phyloP scores from a whole-genome alignment of 1,284 basidiomycete genomes.

The Apiotrichum laibachii region DNA sequence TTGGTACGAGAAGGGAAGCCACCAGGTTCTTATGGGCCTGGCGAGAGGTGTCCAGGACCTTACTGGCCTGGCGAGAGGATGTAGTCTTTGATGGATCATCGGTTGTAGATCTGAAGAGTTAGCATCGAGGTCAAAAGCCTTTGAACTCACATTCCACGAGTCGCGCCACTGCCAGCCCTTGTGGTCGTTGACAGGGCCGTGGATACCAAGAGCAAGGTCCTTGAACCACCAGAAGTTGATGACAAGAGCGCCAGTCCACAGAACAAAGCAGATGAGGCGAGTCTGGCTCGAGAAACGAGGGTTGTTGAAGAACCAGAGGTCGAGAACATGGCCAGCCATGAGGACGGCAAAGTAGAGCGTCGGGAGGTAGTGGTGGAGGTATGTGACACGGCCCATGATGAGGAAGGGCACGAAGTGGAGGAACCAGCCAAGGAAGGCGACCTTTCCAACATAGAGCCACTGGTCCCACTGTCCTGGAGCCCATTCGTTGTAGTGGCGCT shows the following conservation, averaged over 20 bases:
- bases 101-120: slow-evolving; percentile 29
- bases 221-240: slow-evolving; percentile 91
- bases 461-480: slow-evolving; percentile 91
- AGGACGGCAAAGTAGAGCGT: slow-evolving; percentile 94
- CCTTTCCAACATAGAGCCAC: slow-evolving; percentile 87
- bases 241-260: slow-evolving; percentile 63
- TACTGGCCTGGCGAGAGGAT: not conserved
- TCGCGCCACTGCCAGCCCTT: slow-evolving; percentile 73
- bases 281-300: slow-evolving; percentile 60
- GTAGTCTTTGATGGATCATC: not conserved
- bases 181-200: slow-evolving; percentile 74
- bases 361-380: slow-evolving; percentile 63
- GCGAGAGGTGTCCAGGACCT: no score
- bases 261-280: slow-evolving; percentile 70
- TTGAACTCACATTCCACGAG: slow-evolving; percentile 44
- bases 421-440: slow-evolving; percentile 87
- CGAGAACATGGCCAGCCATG: slow-evolving; percentile 83
- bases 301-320: slow-evolving; percentile 85
- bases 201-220: slow-evolving; percentile 81
- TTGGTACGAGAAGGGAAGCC: slow-evolving; percentile 1
- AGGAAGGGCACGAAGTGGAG: slow-evolving; percentile 92
- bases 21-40: no score
- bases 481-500: slow-evolving; percentile 88
- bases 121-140: not conserved
- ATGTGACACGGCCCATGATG: slow-evolving; percentile 79